phyloP scores from a whole-genome alignment of 805 yeast genomes.

The Cyberlindnera nakhonratchasimensis region DNA sequence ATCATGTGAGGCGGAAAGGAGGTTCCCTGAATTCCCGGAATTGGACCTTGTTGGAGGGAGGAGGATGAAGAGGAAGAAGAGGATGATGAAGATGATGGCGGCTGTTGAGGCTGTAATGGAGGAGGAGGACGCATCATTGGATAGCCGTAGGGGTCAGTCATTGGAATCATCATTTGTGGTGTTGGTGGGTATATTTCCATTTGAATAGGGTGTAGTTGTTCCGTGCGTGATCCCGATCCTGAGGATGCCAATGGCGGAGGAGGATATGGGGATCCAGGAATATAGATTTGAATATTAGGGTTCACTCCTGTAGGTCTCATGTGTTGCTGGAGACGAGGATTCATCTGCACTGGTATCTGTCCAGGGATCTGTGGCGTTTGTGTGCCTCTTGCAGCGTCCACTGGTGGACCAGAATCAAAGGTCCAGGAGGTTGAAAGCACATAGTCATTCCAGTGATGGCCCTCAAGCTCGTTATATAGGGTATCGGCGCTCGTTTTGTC shows the following conservation, averaged over 20 bases:
- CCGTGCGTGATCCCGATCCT: too few species aligned
- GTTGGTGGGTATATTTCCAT: background rate
- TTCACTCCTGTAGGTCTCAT: background rate
- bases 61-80: conserved; percentile 2
- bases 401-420: background rate
- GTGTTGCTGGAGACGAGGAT: background rate
- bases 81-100: too few species aligned
- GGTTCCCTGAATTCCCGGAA: background rate
- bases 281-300: background rate
- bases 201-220: background rate
- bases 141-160: background rate
- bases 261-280: conserved; percentile 3
- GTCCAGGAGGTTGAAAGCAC: conserved; percentile 7
- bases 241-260: conserved; percentile 1
- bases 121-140: background rate
- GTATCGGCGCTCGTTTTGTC: conserved; percentile 10
- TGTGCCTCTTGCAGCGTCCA: background rate
- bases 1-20: conserved; percentile 1
- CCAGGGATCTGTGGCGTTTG: background rate
- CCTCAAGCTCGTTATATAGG: conserved; percentile 15
- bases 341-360: background rate
- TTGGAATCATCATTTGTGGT: background rate
- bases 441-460: conserved; percentile 19
- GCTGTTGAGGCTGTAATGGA: too few species aligned
- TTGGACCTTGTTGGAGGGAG: background rate